Base-by-base conservation (phyloP, 768 basidiomycete species). In the Agaricus blazei region DNA sequence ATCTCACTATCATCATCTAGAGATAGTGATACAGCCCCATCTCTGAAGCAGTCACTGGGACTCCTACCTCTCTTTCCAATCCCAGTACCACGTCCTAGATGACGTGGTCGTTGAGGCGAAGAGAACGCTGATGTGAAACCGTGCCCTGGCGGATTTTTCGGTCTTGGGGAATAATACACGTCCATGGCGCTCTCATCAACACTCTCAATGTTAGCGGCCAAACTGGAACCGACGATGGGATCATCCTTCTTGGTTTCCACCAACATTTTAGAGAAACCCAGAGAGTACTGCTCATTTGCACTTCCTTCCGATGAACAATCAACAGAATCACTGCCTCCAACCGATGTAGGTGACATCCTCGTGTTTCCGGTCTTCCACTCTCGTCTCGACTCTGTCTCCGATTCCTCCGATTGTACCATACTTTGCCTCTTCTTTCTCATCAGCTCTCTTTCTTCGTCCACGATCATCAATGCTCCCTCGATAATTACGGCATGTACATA, bases 401-500 rank as follows among this genome's bases (percentile, higher is more conserved):
- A 44, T 36, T 34, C 42, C 48, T 59, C 58, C 29, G 51, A 52
- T 36, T 56, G 62, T 23, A 37, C 65, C 61, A 54, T 60, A 59
- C 57, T 61, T 45, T 49, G 49, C 45, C 57, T 55, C 36, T 52
- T 57, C 34, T 34, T 52, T 37, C 62, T 64, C 54, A 58, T 63
- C 52, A 59, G 63, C 43, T 74, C 75, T 55, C 72, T 75, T 69
- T 87, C 84, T 67, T 91, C 87, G 59, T 92, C 90, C 45, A 87
- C 77, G 15, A 93, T 74, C 77, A 81, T 77, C 70, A 93, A 68
- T 14, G 87, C 81, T 6, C 92, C 91, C 68, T 91, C 89, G 55
- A 93, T 80, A 54, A 94, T 76, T 15, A 86, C 92, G 29, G 87
- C 84, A 66, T 97, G 91, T 37, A 93, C 90, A 69, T 95, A 98